Evolutionary conservation across 1,139 yeast species (phyloP), one percentile per base, ranked within the genome.

Genomic region (Saccharomyces pastorianus): DNA sequence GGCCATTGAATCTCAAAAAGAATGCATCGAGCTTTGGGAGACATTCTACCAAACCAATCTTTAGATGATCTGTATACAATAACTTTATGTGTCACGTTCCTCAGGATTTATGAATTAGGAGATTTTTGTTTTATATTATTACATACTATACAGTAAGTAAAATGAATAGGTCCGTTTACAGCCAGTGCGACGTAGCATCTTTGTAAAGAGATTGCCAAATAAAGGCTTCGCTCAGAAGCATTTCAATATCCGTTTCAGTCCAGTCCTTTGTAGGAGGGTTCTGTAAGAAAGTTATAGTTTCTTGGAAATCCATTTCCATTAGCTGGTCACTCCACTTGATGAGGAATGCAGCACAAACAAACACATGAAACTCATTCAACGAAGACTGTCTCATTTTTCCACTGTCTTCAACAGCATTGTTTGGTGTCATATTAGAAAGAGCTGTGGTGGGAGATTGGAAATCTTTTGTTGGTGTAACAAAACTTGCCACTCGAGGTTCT

Each of bases 331-430:
- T 82, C 83, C 96, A 93, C 66, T 88, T 86, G 55, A 91, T 86
- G 63, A 93, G 74, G 65, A 93, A 93, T 11, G 99, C 98, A n/a
- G 98, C 97, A 73, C 99, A 93, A 3, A 93, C 99, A 67, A 93
- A 93, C 7, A 93, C 90, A 69, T 93, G 99, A 71, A 95, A 93
- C 63, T 85, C 89, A 59, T 89, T 88, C 67, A 93, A 88, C 4
- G 98, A 97, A 41, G 86, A 78, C 46, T 66, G 68, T 17, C 64
- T 60, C 17, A 59, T 51, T 54, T 59, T 61, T 23, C 61, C 52
- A 6, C 53, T 44, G n/a, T 61, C 64, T 20, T 55, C 58, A 26
- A 52, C 57, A 2, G 55, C 28, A 54, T 57, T 47, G 44, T 53
- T 49, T 11, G 53, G 48, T 20, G 55, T 29, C 38, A 34, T 38